Evolutionary conservation across 2,329 filamentous ascomycete species (phyloP).

Genomic region (Penicillium sp.): DNA sequence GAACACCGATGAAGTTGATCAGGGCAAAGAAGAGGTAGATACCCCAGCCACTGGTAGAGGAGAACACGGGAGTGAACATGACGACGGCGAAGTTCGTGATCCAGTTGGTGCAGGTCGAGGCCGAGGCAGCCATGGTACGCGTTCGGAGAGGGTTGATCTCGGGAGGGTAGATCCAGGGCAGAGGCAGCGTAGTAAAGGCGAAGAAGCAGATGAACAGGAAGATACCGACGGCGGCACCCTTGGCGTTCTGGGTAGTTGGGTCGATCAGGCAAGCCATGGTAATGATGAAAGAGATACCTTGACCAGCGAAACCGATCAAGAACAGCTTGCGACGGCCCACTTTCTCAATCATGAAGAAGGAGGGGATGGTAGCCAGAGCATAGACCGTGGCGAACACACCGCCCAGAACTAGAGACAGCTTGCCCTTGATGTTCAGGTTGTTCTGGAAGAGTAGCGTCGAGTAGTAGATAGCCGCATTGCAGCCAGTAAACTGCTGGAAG

Average conservation of each 20-base stretch:
- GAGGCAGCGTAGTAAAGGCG: constrained; percentile 57
- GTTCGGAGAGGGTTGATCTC: constrained; percentile 51
- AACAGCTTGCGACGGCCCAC: constrained; percentile 40
- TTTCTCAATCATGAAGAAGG: constrained; percentile 31
- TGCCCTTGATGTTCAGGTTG: constrained; percentile 26
- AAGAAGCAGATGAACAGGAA: constrained; percentile 65
- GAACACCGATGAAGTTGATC: constrained; percentile 42
- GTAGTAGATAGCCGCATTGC: constrained; percentile 45
- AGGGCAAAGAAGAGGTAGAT: constrained; percentile 39
- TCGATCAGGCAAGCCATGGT: constrained; percentile 31
- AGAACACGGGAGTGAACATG: constrained; percentile 43
- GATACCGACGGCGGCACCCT: constrained; percentile 50
- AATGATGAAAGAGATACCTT: constrained; percentile 31
- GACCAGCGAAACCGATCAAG: constrained; percentile 30
- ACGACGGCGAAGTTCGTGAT: constrained; percentile 50
- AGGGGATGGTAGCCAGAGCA: constrained; percentile 25
- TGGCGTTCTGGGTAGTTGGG: constrained; percentile 18
- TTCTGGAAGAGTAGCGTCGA: constrained; percentile 42
- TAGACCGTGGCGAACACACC: constrained; percentile 27
- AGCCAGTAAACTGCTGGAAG: constrained; percentile 44
- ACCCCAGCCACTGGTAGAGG: constrained; percentile 31
- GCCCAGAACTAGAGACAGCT: constrained; percentile 21
- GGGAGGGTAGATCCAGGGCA: constrained; percentile 52
- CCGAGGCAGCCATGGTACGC: constrained; percentile 49
- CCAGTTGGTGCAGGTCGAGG: constrained; percentile 51